Conservation (phyloP, 169 alveolate genomes). For the Perkinsus chesapeaki region DNA sequence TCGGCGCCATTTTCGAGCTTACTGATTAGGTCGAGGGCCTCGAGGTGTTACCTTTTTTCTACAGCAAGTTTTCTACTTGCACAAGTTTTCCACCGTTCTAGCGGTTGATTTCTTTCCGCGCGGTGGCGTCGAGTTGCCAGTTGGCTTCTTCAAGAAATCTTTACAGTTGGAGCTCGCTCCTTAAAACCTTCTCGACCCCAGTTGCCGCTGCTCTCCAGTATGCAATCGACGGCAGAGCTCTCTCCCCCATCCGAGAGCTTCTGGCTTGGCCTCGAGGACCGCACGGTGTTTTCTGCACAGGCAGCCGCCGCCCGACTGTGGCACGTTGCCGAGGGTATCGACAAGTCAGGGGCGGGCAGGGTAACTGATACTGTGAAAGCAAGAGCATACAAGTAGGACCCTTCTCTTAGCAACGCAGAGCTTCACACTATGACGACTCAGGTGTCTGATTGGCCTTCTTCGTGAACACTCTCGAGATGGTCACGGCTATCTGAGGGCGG, state of each 20-base stretch:
- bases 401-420: neutral
- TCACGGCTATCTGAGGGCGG: neutral
- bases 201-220: neutral
- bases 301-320: neutral
- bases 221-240: neutral
- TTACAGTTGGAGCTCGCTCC: neutral
- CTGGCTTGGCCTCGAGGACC: neutral
- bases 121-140: too few species aligned
- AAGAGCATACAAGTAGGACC: neutral
- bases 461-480: neutral
- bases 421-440: neutral
- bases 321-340: neutral
- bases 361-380: neutral
- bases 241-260: neutral
- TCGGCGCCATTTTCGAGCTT: constrained; percentile 13
- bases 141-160: too few species aligned
- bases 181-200: neutral
- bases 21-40: neutral
- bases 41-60: too few species aligned
- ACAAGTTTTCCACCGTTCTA: too few species aligned
- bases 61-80: too few species aligned
- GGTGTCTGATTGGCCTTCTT: neutral
- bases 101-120: too few species aligned
- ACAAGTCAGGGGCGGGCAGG: neutral
- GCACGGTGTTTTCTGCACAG: neutral